Conservation (phyloP, 2,329 filamentous ascomycete species). For the Venturia nashicola region DNA sequence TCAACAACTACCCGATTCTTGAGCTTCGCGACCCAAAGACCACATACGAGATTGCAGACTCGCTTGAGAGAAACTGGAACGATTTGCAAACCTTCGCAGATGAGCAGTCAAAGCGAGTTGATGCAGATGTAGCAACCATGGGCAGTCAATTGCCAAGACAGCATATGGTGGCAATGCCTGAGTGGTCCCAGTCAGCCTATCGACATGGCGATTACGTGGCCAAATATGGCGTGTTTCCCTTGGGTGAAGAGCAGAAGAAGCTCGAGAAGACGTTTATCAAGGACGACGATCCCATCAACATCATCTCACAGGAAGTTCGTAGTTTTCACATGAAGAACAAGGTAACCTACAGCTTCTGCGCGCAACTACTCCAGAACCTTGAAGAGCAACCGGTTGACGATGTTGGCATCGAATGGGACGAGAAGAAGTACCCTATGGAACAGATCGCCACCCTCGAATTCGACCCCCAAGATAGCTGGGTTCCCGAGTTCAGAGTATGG, state of each 20-base stretch:
- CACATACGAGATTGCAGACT: slow-evolving; percentile 22
- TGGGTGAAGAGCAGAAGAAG: slow-evolving; percentile 27
- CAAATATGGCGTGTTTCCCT: slow-evolving; percentile 36
- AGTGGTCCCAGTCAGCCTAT: slow-evolving; percentile 37
- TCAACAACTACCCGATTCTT: slow-evolving; percentile 36
- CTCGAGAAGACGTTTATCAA: slow-evolving; percentile 25
- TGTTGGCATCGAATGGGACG: slow-evolving; percentile 32
- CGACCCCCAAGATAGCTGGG: slow-evolving; percentile 30
- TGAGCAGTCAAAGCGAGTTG: slow-evolving; percentile 16
- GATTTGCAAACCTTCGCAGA: slow-evolving; percentile 19
- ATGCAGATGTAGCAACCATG: slow-evolving; percentile 12
- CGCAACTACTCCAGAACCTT: slow-evolving; percentile 35
- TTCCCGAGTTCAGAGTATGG: slow-evolving; percentile 27
- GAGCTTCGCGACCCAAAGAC: slow-evolving; percentile 32
- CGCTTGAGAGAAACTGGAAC: slow-evolving; percentile 22
- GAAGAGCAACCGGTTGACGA: slow-evolving; percentile 34
- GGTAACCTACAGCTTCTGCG: slow-evolving; percentile 33
- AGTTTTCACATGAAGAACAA: slow-evolving; percentile 28
- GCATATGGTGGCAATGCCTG: slow-evolving; percentile 23
- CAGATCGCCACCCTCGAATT: slow-evolving; percentile 30
- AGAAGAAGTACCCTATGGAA: slow-evolving; percentile 35
- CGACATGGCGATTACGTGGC: slow-evolving; percentile 35
- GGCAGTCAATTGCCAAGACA: slow-evolving; percentile 18
- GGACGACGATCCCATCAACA: slow-evolving; percentile 12
- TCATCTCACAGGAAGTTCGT: slow-evolving; percentile 21